Base-by-base conservation (phyloP, 2,329 filamentous ascomycete genomes). In the Colletotrichum plurivorum region DNA sequence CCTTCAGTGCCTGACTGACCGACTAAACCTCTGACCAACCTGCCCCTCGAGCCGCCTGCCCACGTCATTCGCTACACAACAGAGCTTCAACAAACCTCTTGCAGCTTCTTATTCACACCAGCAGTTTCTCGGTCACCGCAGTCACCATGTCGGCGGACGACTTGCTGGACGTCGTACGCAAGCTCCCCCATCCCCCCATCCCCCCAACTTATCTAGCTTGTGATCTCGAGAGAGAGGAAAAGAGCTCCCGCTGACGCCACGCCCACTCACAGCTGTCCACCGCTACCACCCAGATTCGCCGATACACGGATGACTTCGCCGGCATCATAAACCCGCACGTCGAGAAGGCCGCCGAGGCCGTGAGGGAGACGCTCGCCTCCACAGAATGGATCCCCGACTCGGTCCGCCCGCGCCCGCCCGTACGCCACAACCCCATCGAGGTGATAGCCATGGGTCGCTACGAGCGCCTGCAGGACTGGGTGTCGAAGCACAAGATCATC, bases 271-370 rank as follows among this genome's bases (percentile, higher is more conserved):
- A 89, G 87, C 80, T 89, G 72, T 84, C 85, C 71, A 25, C 84
- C 82, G 72, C 79, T 88, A 65, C 83, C 70, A 81, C 88, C 80
- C 90, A 95, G 75, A 85, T 95, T 77, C 88, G 88, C 71, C 86
- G 85, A 72, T 94, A 94, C 79, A 91, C 92, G 16, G 85, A 87
- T 73, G 87, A 93, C 61, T 87, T 95, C 70, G 94, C 94, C 78
- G 92, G 94, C 72, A 92, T 91, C 73, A 89, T 97, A 78, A 94
- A 98, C 81, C 86, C 88, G 67, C 90, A 94, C 77, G 91, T 97
- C 79, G 94, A 97, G 75, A 85, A 87, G 69, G 90, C 94, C 52
- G 93, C 94, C 62, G 84, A 86, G 43, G 85, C 87, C 45, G 84
- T 98, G 54, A 90, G 93, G 77, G 90, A 94, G 71, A 87, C 87